Conservation (phyloP, 352 stramenopile species). For the Aphanomyces invadans region DNA sequence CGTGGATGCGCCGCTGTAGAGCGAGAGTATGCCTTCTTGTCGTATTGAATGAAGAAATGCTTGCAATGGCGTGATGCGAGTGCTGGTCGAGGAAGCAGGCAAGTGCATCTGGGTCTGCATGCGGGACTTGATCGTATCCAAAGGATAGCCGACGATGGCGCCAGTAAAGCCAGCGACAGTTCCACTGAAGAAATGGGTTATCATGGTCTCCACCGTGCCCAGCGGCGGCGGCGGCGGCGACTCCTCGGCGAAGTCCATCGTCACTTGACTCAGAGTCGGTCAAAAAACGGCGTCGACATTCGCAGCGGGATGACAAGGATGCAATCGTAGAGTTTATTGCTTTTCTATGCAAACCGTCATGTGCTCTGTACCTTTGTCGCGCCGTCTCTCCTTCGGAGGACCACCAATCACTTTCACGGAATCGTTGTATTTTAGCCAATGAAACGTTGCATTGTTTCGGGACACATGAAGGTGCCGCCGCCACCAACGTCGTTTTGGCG, state of each 20-base stretch:
- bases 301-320: neutral
- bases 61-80: conserved; percentile 32
- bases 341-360: no score
- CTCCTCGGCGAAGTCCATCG: neutral
- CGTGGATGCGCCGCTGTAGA: conserved; percentile 57
- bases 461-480: neutral
- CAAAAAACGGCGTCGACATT: neutral
- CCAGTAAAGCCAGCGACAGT: conserved; percentile 49
- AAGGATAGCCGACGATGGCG: conserved; percentile 52
- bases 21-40: conserved; percentile 44
- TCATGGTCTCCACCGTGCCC: conserved; percentile 9
- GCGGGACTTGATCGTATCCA: conserved; percentile 60
- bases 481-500: conserved; percentile 50
- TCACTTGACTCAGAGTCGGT: neutral
- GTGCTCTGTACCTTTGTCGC: no score
- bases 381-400: neutral
- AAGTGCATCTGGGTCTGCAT: conserved; percentile 50
- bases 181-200: conserved; percentile 58
- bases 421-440: conserved; percentile 10
- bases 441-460: neutral
- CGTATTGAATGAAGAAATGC: conserved; percentile 48
- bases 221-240: neutral
- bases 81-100: neutral
- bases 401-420: no score
- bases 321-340: neutral